phyloP scores from a whole-genome alignment of 352 stramenopile species.

The Pythium vanterpoolii region DNA sequence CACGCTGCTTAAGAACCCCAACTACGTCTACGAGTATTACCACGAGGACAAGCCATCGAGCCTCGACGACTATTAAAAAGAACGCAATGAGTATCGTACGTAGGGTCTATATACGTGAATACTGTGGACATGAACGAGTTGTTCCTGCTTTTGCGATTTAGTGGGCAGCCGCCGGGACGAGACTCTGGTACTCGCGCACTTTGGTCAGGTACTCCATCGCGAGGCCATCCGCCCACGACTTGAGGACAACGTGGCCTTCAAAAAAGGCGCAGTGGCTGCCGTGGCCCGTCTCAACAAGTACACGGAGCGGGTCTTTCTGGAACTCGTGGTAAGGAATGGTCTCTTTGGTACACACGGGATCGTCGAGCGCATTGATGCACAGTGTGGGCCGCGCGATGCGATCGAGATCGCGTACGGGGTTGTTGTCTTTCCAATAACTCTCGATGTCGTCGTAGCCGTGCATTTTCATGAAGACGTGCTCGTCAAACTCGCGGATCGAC shows the following conservation, averaged over 20 bases:
- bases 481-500: slow-evolving; percentile 67
- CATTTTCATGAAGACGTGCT: slow-evolving; percentile 79
- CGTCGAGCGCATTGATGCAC: slow-evolving; percentile 74
- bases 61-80: slow-evolving; percentile 17
- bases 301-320: slow-evolving; percentile 37
- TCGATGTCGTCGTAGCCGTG: slow-evolving; percentile 67
- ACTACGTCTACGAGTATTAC: slow-evolving; percentile 27
- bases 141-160: too few relatives aligned
- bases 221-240: slow-evolving; percentile 58
- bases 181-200: slow-evolving; percentile 10
- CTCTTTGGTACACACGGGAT: slow-evolving; percentile 75
- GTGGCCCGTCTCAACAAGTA: slow-evolving; percentile 54
- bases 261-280: slow-evolving; percentile 82
- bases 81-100: not conserved
- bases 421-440: slow-evolving; percentile 68
- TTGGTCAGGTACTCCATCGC: slow-evolving; percentile 32
- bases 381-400: slow-evolving; percentile 57
- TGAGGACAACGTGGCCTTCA: slow-evolving; percentile 53
- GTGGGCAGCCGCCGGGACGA: not conserved
- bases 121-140: too few relatives aligned
- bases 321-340: slow-evolving; percentile 65
- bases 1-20: slow-evolving; percentile 27
- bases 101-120: too few relatives aligned
- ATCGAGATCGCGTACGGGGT: slow-evolving; percentile 64
- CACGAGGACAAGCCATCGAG: slow-evolving; percentile 16